Evolutionary conservation across 164 flowering plant species (phyloP).

Genomic region (Cinnamomum micranthum): DNA sequence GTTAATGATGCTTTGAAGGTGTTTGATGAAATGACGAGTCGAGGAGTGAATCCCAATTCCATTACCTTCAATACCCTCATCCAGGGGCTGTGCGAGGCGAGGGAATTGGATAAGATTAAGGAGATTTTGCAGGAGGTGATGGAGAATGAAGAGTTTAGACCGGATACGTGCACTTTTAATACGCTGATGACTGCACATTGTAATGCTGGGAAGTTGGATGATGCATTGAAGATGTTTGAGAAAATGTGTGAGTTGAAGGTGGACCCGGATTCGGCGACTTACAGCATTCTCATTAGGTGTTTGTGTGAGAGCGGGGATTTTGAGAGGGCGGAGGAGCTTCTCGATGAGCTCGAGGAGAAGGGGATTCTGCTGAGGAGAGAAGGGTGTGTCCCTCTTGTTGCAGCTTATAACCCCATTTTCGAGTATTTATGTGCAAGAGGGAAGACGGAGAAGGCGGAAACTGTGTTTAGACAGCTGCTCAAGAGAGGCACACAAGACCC

Average conservation of each 20-base stretch:
- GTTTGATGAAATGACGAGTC: slow-evolving; percentile 51
- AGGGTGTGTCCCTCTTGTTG: slow-evolving; percentile 47
- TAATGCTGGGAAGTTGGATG: slow-evolving; percentile 42
- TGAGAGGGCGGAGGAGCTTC: slow-evolving; percentile 52
- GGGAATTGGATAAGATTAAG: slow-evolving; percentile 53
- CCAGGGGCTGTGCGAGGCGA: slow-evolving; percentile 71
- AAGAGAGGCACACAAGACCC: slow-evolving; percentile 77
- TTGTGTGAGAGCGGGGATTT: slow-evolving; percentile 47
- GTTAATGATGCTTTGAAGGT: slow-evolving; percentile 49
- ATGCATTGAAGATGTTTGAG: slow-evolving; percentile 48
- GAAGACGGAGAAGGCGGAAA: slow-evolving; percentile 61
- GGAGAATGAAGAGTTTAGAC: slow-evolving; percentile 40
- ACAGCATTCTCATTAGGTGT: slow-evolving; percentile 58
- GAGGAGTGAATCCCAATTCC: slow-evolving; percentile 48
- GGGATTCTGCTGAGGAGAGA: slow-evolving; percentile 38
- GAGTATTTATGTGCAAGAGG: slow-evolving; percentile 56
- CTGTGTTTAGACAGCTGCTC: slow-evolving; percentile 58
- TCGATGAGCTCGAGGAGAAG: slow-evolving; percentile 54
- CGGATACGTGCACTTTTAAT: slow-evolving; percentile 83
- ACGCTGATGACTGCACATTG: slow-evolving; percentile 69
- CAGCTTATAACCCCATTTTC: slow-evolving; percentile 60
- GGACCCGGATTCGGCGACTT: slow-evolving; percentile 67
- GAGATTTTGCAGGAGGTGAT: slow-evolving; percentile 47
- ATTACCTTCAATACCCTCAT: slow-evolving; percentile 59
- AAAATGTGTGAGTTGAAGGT: slow-evolving; percentile 47